Base-by-base conservation (phyloP, 352 stramenopile genomes). In the Saprolegnia diclina region DNA sequence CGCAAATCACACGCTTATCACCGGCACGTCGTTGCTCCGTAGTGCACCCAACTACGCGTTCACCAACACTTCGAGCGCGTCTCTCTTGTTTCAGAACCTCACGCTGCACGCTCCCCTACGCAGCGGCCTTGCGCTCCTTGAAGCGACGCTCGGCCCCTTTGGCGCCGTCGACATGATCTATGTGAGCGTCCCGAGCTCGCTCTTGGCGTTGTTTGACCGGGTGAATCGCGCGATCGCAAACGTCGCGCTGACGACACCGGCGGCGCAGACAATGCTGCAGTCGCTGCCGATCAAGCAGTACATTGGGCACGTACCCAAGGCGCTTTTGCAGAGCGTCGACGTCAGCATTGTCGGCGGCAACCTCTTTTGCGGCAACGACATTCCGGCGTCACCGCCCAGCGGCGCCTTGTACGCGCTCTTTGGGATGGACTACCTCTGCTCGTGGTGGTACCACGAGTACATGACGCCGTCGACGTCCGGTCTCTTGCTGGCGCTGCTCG, bases 111-210 rank as follows among this genome's bases (percentile, higher is more conserved):
- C 54, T 22, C 54, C 54, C 6, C 54, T 63, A 6, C 16, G 32
- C 11, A 21, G 16, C 21, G 53, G 53, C 13, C 16, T 64, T 22
- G 22, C 18, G 5, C 2, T 21, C 16, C 32, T 71, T 9, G 4
- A 21, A 6, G 38, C 9, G 18, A 14, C 29, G n/a, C 19, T 71
- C 0, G 64, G 64, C 0, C 22, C 64, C 6, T 65, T 71, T 22
- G 55, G 55, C 56, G 42, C 52, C 19, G 35, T 71, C 21, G 64
- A 71, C 38, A 71, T 71, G 64, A 5, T 29, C 6, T 53, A 65
- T 24, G 13, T 71, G 7, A 10, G 6, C 4, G 38, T 3, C n/a
- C 48, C 64, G 9, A 5, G 5, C 0, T n/a, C 19, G 18, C 44
- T 71, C 2, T 5, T 35, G 2, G 29, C 29, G 5, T 35, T 26